These are phyloP conservation scores for Tetrapisispora nanseiensis DNA, from an alignment of 805 yeast genomes.

Conservation along the genomic window DNA sequence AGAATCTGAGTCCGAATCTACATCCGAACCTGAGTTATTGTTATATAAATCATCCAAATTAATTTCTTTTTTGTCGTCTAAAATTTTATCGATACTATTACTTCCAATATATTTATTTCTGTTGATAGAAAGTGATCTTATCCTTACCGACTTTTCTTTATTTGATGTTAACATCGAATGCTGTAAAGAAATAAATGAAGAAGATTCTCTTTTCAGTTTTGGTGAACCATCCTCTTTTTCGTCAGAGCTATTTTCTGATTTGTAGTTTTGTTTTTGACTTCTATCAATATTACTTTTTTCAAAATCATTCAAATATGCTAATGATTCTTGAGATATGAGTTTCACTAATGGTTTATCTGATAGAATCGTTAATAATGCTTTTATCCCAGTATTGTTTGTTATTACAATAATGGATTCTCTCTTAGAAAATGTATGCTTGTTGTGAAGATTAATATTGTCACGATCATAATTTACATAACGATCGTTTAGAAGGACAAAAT, in stretches of 20 bases:
- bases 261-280: neutral
- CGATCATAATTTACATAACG: slow-evolving; percentile 13
- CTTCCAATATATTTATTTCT: slow-evolving; percentile 3
- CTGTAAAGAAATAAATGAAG: slow-evolving; percentile 25
- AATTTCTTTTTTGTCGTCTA: slow-evolving; percentile 6
- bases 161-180: slow-evolving; percentile 25
- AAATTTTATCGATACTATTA: slow-evolving; percentile 6
- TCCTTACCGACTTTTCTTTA: slow-evolving; percentile 27
- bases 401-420: slow-evolving; percentile 19
- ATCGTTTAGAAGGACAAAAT: slow-evolving; percentile 20
- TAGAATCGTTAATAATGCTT: slow-evolving; percentile 27
- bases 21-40: slow-evolving; percentile 8
- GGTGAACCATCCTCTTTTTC: slow-evolving; percentile 8
- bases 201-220: slow-evolving; percentile 21
- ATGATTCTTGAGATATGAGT: slow-evolving; percentile 23
- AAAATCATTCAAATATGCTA: slow-evolving; percentile 19
- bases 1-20: slow-evolving; percentile 6
- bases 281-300: slow-evolving; percentile 7
- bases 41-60: slow-evolving; percentile 7
- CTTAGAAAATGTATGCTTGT: neutral
- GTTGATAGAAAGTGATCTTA: slow-evolving; percentile 22
- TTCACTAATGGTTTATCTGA: slow-evolving; percentile 27
- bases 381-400: slow-evolving; percentile 28
- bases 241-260: slow-evolving; percentile 3
- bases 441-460: neutral